Evolutionary conservation across 2,329 filamentous ascomycete species (phyloP).

Genomic region (Fulvia fulva): DNA sequence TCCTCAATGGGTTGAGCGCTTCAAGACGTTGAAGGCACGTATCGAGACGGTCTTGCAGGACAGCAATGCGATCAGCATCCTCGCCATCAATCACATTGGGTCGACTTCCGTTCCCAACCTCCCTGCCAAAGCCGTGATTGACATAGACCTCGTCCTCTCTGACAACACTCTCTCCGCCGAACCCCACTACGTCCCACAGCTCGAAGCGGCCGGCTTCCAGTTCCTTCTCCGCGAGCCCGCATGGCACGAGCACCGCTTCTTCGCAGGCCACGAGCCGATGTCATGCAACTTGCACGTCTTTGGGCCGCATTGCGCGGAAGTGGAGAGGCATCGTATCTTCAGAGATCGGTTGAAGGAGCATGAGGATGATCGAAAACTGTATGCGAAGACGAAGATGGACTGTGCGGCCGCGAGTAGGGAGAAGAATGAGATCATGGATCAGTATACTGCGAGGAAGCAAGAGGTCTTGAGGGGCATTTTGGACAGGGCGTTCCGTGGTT

Average conservation of each 20-base stretch:
- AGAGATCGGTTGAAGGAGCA: conserved; percentile 42
- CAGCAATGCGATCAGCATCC: conserved; percentile 20
- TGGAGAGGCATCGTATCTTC: conserved; percentile 44
- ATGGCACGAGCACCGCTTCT: conserved; percentile 51
- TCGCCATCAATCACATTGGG: conserved; percentile 46
- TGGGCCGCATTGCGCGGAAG: conserved; percentile 42
- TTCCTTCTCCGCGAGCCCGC: conserved; percentile 46
- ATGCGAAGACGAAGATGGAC: background rate
- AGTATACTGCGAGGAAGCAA: conserved; percentile 1
- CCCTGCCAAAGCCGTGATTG: conserved; percentile 51
- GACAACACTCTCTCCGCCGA: conserved; percentile 39
- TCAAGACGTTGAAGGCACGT: conserved; percentile 30
- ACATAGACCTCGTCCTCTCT: conserved; percentile 49
- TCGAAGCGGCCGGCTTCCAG: conserved; percentile 45
- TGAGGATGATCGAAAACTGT: conserved; percentile 34
- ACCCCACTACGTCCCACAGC: conserved; percentile 39
- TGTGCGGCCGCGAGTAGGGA: background rate
- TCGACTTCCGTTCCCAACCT: conserved; percentile 50
- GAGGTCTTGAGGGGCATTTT: background rate
- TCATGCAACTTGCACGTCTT: conserved; percentile 50
- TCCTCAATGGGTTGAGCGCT: conserved; percentile 37
- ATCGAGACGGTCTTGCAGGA: conserved; percentile 38
- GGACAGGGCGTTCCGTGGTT: background rate
- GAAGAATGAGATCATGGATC: background rate
- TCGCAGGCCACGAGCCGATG: conserved; percentile 36